Conservation (phyloP, 495 filamentous ascomycete species). For the Evernia prunastri region DNA sequence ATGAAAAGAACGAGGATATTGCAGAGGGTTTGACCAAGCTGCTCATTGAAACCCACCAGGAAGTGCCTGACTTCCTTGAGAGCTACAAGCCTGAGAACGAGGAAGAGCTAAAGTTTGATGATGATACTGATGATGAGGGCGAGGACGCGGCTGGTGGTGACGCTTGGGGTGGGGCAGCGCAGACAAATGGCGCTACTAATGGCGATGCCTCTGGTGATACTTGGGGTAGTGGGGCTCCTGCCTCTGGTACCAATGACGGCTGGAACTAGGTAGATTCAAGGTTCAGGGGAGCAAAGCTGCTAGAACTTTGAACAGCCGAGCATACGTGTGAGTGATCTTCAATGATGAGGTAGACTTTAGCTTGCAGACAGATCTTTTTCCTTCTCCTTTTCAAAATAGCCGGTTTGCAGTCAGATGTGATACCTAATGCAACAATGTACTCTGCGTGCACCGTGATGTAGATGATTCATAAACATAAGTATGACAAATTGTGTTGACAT, state of each 20-base stretch:
- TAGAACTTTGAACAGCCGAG: neutral
- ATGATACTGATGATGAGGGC: conserved; percentile 53
- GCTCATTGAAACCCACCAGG: conserved; percentile 69
- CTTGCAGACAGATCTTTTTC: neutral
- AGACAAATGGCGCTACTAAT: conserved; percentile 4
- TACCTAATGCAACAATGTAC: neutral
- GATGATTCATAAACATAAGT: neutral
- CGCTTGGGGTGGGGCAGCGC: conserved; percentile 15
- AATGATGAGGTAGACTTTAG: neutral
- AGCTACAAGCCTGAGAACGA: conserved; percentile 50
- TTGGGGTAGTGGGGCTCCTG: conserved; percentile 11
- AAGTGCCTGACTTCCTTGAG: conserved; percentile 75
- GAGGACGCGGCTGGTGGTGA: conserved; percentile 25
- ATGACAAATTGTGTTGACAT: neutral
- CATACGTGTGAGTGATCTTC: neutral
- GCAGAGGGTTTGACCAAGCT: conserved; percentile 66
- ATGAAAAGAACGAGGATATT: conserved; percentile 60
- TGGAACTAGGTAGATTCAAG: conserved; percentile 2
- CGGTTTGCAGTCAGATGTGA: neutral
- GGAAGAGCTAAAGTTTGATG: conserved; percentile 50
- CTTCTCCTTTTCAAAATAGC: neutral
- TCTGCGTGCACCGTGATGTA: neutral
- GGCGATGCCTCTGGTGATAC: conserved; percentile 16
- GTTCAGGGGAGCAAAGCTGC: neutral
- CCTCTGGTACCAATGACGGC: conserved; percentile 3